These are phyloP conservation scores for Blastobotrys buckinghamii DNA, from an alignment of 1,139 yeast genomes.

Conservation along the genomic window DNA sequence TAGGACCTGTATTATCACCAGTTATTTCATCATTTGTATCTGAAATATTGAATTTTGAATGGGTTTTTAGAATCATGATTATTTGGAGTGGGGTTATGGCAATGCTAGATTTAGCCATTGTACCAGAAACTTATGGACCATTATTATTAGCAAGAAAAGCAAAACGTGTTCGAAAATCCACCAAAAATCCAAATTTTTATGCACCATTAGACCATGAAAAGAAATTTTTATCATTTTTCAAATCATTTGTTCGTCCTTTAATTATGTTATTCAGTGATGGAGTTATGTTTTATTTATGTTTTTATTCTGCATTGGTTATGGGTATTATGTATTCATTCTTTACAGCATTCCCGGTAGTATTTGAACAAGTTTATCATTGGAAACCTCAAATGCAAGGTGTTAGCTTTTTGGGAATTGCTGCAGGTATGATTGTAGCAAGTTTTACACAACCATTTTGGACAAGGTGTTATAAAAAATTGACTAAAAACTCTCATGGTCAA, in stretches of 20 bases:
- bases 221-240: neutral
- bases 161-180: constrained; percentile 36
- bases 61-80: constrained; percentile 55
- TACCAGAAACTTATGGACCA: constrained; percentile 66
- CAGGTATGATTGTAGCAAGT: constrained; percentile 8
- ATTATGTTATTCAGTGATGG: constrained; percentile 5
- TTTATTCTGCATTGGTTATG: constrained; percentile 35
- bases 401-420: constrained; percentile 30
- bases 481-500: constrained; percentile 22
- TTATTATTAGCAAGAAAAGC: constrained; percentile 51
- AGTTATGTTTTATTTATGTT: constrained; percentile 5
- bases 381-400: constrained; percentile 15
- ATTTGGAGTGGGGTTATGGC: constrained; percentile 57
- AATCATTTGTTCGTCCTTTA: constrained; percentile 5
- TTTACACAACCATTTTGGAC: constrained; percentile 20
- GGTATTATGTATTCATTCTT: constrained; percentile 59
- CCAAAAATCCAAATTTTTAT: constrained; percentile 8
- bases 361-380: constrained; percentile 43
- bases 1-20: constrained; percentile 65
- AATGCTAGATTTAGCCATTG: constrained; percentile 37
- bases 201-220: constrained; percentile 9
- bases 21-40: constrained; percentile 54
- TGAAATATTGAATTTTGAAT: constrained; percentile 40
- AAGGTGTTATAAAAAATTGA: constrained; percentile 13
- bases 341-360: constrained; percentile 57